Percentiles rank a stretch among this genome's conserved stretches.
phyloP scores from a whole-genome alignment of 495 filamentous ascomycete genomes.

The Evernia prunastri region DNA sequence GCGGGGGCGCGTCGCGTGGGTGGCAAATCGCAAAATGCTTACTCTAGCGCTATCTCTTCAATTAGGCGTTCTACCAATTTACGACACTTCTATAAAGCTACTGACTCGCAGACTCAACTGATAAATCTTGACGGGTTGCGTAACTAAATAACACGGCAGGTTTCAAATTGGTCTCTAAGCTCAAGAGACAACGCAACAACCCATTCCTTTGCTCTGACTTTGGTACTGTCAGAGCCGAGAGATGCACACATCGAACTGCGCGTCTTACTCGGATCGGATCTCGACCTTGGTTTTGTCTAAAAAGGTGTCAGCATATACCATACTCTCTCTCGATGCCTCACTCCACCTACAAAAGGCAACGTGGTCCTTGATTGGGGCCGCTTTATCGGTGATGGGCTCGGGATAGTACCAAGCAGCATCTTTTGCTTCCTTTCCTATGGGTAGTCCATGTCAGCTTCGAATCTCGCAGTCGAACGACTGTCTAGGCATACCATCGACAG shows the following conservation, averaged over 20 bases:
- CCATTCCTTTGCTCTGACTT: conserved; percentile 8
- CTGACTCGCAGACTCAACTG: not conserved
- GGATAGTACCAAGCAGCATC: conserved; percentile 69
- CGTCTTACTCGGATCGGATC: conserved; percentile 29
- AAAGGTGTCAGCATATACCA: conserved; percentile 2
- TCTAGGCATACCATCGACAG: conserved; percentile 43
- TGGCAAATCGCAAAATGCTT: not conserved
- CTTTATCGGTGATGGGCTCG: conserved; percentile 46
- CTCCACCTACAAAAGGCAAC: conserved; percentile 57
- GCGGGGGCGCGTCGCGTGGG: not conserved
- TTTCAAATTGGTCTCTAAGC: not conserved
- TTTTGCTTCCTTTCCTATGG: conserved; percentile 42
- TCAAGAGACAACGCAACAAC: conserved; percentile 9
- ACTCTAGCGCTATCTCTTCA: too few species aligned
- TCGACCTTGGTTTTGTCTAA: conserved; percentile 42
- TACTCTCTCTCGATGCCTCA: not conserved
- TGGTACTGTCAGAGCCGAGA: conserved; percentile 3
- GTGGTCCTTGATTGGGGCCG: conserved; percentile 52
- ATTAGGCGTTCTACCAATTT: not conserved
- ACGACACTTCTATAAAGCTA: not conserved
- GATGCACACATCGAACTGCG: not conserved
- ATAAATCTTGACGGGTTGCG: not conserved
- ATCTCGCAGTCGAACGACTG: not conserved
- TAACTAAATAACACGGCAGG: not conserved
- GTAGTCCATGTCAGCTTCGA: not conserved